Percentiles rank a stretch among this genome's conserved stretches.
Conservation (phyloP, 345 rosid genomes). For the Durio zibethinus region DNA sequence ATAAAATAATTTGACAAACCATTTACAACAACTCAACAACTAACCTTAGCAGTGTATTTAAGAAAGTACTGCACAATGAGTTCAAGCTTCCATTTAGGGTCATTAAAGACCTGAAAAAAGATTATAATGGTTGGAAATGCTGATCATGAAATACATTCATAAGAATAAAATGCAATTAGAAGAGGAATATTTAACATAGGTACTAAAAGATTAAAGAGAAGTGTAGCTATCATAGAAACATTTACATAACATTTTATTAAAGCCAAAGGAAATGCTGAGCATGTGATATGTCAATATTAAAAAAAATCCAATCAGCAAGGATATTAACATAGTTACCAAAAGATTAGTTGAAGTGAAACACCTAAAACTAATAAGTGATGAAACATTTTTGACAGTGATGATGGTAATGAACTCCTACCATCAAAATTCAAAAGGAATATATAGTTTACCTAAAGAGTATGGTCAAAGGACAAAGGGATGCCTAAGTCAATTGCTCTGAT, state of each 20-base stretch:
- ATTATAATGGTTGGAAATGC: not conserved
- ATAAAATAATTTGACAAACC: not conserved
- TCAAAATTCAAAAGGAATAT: not conserved
- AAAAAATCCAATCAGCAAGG: not conserved
- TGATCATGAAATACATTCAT: not conserved
- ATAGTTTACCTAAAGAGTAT: not conserved
- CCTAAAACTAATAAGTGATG: not conserved
- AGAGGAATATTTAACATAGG: not conserved
- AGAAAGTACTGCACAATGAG: conserved; percentile 57
- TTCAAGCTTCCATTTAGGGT: conserved; percentile 85
- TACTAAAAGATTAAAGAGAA: not conserved
- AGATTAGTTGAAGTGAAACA: not conserved
- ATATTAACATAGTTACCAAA: not conserved
- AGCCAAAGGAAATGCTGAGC: not conserved
- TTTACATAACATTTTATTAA: not conserved
- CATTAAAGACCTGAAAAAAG: conserved; percentile 52
- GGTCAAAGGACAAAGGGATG: not conserved
- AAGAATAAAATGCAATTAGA: not conserved
- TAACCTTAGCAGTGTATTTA: conserved; percentile 67
- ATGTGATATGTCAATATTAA: not conserved
- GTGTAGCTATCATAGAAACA: not conserved
- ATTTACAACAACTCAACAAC: not conserved
- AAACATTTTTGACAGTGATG: not conserved
- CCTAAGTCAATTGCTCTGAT: not conserved
- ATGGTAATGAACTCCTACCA: not conserved